Evolutionary conservation across 768 basidiomycete genomes (phyloP), one percentile per base, ranked within the genome.

Genomic region (Cyclocybe cylindracea): DNA sequence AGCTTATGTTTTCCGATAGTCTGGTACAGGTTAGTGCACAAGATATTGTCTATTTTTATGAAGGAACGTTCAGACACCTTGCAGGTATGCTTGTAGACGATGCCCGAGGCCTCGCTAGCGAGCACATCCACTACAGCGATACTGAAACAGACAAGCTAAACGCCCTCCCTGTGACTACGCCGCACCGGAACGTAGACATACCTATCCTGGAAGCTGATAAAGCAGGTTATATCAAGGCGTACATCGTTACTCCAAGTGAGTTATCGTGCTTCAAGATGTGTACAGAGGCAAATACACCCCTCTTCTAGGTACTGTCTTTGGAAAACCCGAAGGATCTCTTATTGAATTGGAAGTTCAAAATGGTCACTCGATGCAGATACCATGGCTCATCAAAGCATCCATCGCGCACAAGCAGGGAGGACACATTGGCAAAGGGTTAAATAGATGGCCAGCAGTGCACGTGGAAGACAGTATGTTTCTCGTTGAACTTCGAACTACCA

Each of bases 361-460:
- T 57, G 53, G 68, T 2, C 70, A 76, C 46, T 82, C 82, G 1
- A 71, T 77, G 24, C 80, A 80, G 54, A 74, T 84, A 33, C 82
- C 83, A 2, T 19, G 31, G 2, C 61, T 82, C 11, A 71, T 82
- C 33, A 61, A 68, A 35, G 69, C 70, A 2, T 63, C 72, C 24
- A 48, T 82, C 31, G 66, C 65, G 19, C 66, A 82, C 33, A 73
- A 74, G 10, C 74, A 74, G 34, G 80, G 72, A 1, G 83, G 78
- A 4, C 65, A 80, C 55, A 64, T 84, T 7, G 83, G 83, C 1
- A 60, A 71, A 44, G 83, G 84, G 9, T 72, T 76, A 61, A 78
- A 83, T 40, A 56, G 76, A 19, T 84, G 82, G 82, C 71, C 74
- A 2, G 70, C 82, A 53, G 78, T 86, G 14, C 75, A 84, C 51